phyloP scores from a whole-genome alignment of 2,329 filamentous ascomycete genomes.

The Alternaria arbusti region DNA sequence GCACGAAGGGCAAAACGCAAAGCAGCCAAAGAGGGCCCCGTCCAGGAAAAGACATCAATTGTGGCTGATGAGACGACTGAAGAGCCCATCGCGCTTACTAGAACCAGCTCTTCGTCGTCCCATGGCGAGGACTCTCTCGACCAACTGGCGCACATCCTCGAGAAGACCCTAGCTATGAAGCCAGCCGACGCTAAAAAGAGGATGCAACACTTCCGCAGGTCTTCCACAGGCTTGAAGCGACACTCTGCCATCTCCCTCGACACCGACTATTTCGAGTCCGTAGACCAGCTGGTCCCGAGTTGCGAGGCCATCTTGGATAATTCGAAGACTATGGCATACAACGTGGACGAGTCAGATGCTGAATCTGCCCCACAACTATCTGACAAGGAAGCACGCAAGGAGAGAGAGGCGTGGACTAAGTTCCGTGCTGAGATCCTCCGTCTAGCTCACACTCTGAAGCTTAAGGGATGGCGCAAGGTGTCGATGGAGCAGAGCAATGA shows the following conservation, averaged over 20 bases:
- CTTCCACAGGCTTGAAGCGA: constrained; percentile 48
- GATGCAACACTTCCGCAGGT: constrained; percentile 31
- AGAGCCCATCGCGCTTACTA: constrained; percentile 44
- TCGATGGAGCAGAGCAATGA: constrained; percentile 72
- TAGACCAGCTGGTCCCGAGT: constrained; percentile 79
- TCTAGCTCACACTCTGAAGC: constrained; percentile 82
- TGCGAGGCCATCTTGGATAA: constrained; percentile 90
- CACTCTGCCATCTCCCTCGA: constrained; percentile 72
- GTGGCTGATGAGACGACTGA: constrained; percentile 9
- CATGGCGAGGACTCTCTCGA: constrained; percentile 75
- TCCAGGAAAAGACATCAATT: constrained; percentile 3
- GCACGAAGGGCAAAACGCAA: constrained; percentile 59
- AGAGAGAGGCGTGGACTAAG: constrained; percentile 76
- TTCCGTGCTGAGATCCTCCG: constrained; percentile 95
- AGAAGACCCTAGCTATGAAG: constrained; percentile 64
- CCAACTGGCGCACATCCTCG: constrained; percentile 78
- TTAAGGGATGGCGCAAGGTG: constrained; percentile 91
- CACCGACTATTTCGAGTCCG: constrained; percentile 80
- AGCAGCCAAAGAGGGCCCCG: constrained; percentile 53
- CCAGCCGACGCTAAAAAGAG: constrained; percentile 42
- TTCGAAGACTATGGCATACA: constrained; percentile 82
- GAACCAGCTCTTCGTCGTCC: constrained; percentile 66
- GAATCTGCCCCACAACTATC: constrained; percentile 51
- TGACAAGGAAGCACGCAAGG: constrained; percentile 62
- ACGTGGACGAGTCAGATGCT: constrained; percentile 63